Evolutionary conservation across 1,284 basidiomycete species (phyloP).

Genomic region (Vanrija pseudolonga): DNA sequence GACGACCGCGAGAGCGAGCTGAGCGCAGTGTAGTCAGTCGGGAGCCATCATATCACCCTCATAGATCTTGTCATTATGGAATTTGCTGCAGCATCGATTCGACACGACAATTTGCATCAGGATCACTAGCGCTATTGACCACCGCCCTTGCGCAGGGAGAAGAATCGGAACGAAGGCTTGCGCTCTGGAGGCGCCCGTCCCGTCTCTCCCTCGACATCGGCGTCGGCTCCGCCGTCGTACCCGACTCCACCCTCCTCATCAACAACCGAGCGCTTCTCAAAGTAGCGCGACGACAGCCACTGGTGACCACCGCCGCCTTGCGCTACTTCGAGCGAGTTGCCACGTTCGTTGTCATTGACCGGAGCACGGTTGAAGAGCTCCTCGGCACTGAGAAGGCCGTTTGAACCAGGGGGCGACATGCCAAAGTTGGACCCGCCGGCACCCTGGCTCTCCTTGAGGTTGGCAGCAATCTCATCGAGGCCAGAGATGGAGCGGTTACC

Average conservation of each 20-base stretch:
- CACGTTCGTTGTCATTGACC: neutral
- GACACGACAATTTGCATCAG: neutral
- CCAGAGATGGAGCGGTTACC: conserved; percentile 9
- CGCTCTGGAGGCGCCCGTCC: conserved; percentile 16
- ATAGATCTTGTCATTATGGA: too few relatives aligned
- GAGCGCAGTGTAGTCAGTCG: too few relatives aligned
- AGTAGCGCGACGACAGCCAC: conserved; percentile 2
- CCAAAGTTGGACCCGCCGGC: too few relatives aligned
- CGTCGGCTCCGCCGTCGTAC: conserved; percentile 1
- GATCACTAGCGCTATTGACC: neutral
- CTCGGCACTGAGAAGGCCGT: conserved; percentile 11
- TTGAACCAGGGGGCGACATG: neutral
- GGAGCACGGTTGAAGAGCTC: conserved; percentile 23
- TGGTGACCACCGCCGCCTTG: neutral
- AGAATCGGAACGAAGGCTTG: conserved; percentile 41
- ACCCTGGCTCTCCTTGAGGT: conserved; percentile 5
- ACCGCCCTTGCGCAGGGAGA: conserved; percentile 37
- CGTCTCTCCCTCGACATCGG: conserved; percentile 5
- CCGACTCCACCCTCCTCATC: neutral
- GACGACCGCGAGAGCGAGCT: too few relatives aligned
- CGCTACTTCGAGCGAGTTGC: conserved; percentile 9
- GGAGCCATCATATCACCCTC: too few relatives aligned
- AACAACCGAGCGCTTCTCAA: neutral
- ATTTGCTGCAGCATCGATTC: neutral
- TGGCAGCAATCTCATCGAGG: conserved; percentile 15